Evolutionary conservation across 2,329 filamentous ascomycete genomes (phyloP), one percentile per base, ranked within the genome.

Genomic region (Dendrostoma leiphaemia): DNA sequence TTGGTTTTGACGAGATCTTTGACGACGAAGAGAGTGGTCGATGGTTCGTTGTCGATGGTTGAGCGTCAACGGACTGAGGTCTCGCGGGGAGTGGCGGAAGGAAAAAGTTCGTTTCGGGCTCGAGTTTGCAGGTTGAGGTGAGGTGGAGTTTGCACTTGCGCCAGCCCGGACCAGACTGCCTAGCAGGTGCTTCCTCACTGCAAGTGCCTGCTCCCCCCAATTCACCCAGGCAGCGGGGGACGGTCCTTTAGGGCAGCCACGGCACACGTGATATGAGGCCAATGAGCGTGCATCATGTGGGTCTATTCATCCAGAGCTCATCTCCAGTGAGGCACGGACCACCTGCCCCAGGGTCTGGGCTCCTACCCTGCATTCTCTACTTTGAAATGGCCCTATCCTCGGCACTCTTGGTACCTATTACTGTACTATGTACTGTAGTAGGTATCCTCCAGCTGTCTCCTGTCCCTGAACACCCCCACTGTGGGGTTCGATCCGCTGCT

Each of bases 1-100:
- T 71, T 73, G 23, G 23, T 69, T 66, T 75, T 76, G 74, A 74
- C 73, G 71, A 78, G 79, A 80, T 80, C 77, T 79, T 69, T 68
- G 72, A 62, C 57, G 60, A 67, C 64, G 64, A 67, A 60, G 66
- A 72, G 77, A 78, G 78, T 53, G 47, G 48, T 46, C 41, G 46
- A 50, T 48, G 49, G 44, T 44, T 50, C 24, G 50, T 57, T 47
- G 54, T 57, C 50, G 50, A 57, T 57, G 57, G 38, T 34, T 50
- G 53, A 46, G 45, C 31, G 51, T 54, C 52, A 37, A 53, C 28
- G 43, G 45, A 50, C 49, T 45, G 40, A 58, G 55, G 56, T 58
- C 56, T 58, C 56, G 56, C 56, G 46, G 48, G 47, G 56, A 48
- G 38, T 53, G 44, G 51, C 44, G 44, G 56, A 51, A 53, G 72